Percentiles rank a stretch among this genome's conserved stretches.
phyloP scores from a whole-genome alignment of 2,329 filamentous ascomycete species.

The Akanthomyces lecanii region DNA sequence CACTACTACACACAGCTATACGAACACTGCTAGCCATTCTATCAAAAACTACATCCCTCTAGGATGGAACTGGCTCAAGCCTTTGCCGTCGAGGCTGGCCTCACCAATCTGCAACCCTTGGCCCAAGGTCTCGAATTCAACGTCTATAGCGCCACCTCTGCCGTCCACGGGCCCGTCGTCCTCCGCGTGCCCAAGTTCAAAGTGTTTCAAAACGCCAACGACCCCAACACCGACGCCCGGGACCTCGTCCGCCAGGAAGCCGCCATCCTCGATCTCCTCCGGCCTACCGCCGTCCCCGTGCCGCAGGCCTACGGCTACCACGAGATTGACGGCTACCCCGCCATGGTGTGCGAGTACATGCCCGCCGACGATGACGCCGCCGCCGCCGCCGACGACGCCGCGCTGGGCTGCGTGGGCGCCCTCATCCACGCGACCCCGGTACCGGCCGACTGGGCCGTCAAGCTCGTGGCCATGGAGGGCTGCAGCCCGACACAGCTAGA shows the following conservation, averaged over 20 bases:
- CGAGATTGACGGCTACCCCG: conserved; percentile 18
- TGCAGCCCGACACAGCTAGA: not conserved
- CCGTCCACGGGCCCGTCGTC: conserved; percentile 14
- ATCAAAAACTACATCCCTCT: not conserved
- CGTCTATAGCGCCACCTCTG: conserved; percentile 18
- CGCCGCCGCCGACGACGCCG: not conserved
- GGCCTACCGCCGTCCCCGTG: conserved; percentile 12
- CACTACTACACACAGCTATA: not conserved
- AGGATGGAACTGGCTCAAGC: conserved; percentile 14
- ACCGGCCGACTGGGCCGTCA: conserved; percentile 12
- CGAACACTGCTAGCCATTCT: not conserved
- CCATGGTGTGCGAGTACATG: conserved; percentile 21
- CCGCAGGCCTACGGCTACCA: conserved; percentile 11
- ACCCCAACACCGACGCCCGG: conserved; percentile 17
- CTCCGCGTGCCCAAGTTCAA: conserved; percentile 17
- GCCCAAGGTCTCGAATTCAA: conserved; percentile 20
- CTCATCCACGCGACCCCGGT: conserved; percentile 16
- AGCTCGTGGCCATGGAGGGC: conserved; percentile 19
- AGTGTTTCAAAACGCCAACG: conserved; percentile 20
- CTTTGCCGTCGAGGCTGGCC: conserved; percentile 14
- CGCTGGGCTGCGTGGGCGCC: conserved; percentile 18
- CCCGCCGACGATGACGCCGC: conserved; percentile 13
- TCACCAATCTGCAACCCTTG: conserved; percentile 14
- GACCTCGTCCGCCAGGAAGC: conserved; percentile 19
- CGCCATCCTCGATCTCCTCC: conserved; percentile 18